Evolutionary conservation across 768 basidiomycete genomes (phyloP).

Genomic region (Dacryopinax spathularia): DNA sequence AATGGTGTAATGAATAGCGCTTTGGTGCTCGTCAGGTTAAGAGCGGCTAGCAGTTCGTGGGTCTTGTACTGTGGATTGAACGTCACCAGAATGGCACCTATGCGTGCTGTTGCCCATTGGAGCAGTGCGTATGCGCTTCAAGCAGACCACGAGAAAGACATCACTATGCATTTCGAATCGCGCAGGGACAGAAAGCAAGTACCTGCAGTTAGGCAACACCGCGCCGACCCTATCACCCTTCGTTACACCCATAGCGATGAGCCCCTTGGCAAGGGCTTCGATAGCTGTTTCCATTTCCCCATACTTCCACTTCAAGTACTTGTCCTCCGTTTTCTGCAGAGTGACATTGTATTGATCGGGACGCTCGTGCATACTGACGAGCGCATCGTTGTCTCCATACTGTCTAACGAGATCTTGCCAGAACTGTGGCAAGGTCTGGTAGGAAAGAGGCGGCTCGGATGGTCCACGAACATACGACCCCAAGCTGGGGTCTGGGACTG

Average conservation of each 20-base stretch:
- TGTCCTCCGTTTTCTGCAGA: neutral
- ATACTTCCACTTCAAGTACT: constrained; percentile 60
- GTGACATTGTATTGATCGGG: neutral
- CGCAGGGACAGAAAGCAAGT: neutral
- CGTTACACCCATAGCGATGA: constrained; percentile 51
- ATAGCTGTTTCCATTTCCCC: constrained; percentile 53
- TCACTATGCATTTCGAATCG: neutral
- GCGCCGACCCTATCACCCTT: constrained; percentile 68
- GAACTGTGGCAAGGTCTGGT: neutral
- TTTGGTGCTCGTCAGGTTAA: constrained; percentile 49
- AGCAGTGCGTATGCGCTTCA: constrained; percentile 60
- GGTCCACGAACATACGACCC: constrained; percentile 3
- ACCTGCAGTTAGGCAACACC: constrained; percentile 80
- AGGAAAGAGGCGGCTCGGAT: neutral
- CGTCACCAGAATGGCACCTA: constrained; percentile 72
- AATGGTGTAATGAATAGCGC: constrained; percentile 61
- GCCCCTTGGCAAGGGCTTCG: constrained; percentile 51
- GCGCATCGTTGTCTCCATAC: neutral
- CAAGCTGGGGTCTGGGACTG: neutral
- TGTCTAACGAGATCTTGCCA: neutral
- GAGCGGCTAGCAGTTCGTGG: constrained; percentile 49
- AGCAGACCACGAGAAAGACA: neutral
- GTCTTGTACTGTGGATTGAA: constrained; percentile 69
- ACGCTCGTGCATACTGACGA: neutral
- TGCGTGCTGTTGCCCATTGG: constrained; percentile 75